phyloP scores from a whole-genome alignment of 1,284 basidiomycete species.

The Cerrena zonata region DNA sequence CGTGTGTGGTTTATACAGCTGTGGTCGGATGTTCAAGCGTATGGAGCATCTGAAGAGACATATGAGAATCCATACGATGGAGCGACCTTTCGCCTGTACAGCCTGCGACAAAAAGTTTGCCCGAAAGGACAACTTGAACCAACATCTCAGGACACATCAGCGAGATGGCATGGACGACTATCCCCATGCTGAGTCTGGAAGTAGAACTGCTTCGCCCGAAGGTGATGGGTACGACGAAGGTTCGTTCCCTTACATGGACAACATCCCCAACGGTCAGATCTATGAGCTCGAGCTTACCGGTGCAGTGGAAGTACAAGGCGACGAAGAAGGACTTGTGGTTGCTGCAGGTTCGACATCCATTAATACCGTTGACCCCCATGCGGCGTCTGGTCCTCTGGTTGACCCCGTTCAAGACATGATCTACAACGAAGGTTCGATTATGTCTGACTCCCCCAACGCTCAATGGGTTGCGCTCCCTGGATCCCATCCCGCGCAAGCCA shows the following conservation, averaged over 20 bases:
- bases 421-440: slow-evolving; percentile 14
- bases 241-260: slow-evolving; percentile 17
- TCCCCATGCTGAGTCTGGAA: neutral
- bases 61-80: slow-evolving; percentile 83
- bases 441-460: slow-evolving; percentile 17
- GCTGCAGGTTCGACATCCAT: slow-evolving; percentile 14
- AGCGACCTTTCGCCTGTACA: slow-evolving; percentile 73
- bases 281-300: slow-evolving; percentile 58
- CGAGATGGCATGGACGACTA: slow-evolving; percentile 29
- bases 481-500: slow-evolving; percentile 37
- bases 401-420: slow-evolving; percentile 19
- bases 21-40: slow-evolving; percentile 79
- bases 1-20: slow-evolving; percentile 75
- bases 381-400: slow-evolving; percentile 2
- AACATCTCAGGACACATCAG: slow-evolving; percentile 76
- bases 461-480: slow-evolving; percentile 22
- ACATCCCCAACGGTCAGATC: slow-evolving; percentile 40
- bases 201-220: slow-evolving; percentile 21
- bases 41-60: slow-evolving; percentile 86
- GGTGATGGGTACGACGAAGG: slow-evolving; percentile 19
- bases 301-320: slow-evolving; percentile 51
- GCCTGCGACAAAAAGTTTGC: slow-evolving; percentile 76
- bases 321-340: slow-evolving; percentile 53
- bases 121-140: slow-evolving; percentile 78
- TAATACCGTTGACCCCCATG: slow-evolving; percentile 8